These are phyloP conservation scores for Euclidium syriacum DNA, from an alignment of 345 rosid species.

Conservation along the genomic window DNA sequence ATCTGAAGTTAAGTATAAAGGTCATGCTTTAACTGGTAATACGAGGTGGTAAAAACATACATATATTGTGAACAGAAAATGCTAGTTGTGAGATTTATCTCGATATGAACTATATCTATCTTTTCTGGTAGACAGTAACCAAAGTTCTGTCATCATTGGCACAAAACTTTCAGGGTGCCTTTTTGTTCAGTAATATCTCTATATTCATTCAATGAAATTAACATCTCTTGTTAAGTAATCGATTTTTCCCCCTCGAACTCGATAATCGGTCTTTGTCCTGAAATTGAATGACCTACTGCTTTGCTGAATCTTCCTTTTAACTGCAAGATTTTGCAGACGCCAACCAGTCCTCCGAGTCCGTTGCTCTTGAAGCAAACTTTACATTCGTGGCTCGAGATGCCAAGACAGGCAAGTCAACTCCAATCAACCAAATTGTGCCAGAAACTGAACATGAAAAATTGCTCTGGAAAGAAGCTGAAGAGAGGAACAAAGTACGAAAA, in stretches of 20 bases:
- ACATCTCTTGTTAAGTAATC: not conserved
- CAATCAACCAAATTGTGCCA: slow-evolving; percentile 55
- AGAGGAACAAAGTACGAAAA: slow-evolving; percentile 66
- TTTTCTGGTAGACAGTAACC: not conserved
- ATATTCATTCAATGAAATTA: not conserved
- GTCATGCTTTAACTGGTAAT: slow-evolving; percentile 3
- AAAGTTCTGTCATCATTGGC: not conserved
- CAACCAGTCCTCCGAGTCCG: slow-evolving; percentile 36
- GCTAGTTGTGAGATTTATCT: not conserved
- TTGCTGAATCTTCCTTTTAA: not conserved
- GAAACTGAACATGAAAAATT: slow-evolving; percentile 66
- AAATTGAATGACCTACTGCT: not conserved
- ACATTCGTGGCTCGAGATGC: slow-evolving; percentile 87
- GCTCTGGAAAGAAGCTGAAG: slow-evolving; percentile 77
- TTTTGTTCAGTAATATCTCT: not conserved
- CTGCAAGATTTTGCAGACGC: slow-evolving; percentile 37
- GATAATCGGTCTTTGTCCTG: not conserved
- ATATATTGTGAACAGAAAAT: not conserved
- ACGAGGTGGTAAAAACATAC: not conserved
- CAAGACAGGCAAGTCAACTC: slow-evolving; percentile 71
- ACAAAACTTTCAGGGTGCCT: not conserved
- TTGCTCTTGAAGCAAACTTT: slow-evolving; percentile 74
- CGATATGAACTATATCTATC: not conserved
- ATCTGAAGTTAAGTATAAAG: not conserved
- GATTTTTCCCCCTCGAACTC: not conserved